phyloP scores from a whole-genome alignment of 441 rosid species.

The Erodium texanum region DNA sequence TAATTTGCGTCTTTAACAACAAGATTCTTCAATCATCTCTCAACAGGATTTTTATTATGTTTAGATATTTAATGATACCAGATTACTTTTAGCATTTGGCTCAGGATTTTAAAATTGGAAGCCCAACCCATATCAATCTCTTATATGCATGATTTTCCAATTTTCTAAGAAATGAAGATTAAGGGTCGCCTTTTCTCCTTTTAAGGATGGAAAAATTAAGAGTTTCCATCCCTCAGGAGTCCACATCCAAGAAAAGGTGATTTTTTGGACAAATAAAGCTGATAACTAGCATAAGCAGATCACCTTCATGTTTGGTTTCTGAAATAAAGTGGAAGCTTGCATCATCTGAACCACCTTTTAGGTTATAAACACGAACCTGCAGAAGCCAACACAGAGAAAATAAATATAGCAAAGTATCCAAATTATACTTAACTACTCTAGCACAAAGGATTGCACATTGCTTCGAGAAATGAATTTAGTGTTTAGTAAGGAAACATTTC shows the following conservation, averaged over 20 bases:
- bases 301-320: conserved; percentile 45
- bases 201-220: background rate
- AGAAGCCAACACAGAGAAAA: conserved; percentile 14
- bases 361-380: conserved; percentile 47
- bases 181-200: background rate
- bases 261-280: background rate
- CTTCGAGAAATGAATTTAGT: background rate
- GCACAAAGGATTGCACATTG: too few relatives aligned
- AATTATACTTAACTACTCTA: too few relatives aligned
- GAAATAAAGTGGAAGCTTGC: conserved; percentile 36
- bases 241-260: conserved; percentile 9
- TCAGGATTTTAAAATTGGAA: background rate
- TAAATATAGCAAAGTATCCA: conserved; percentile 8
- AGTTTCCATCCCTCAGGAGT: background rate
- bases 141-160: background rate
- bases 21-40: conserved; percentile 7
- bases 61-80: background rate
- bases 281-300: conserved; percentile 10
- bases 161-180: background rate
- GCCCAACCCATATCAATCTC: conserved; percentile 10
- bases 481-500: conserved; percentile 18
- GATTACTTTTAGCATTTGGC: background rate
- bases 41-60: background rate
- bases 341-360: conserved; percentile 22
- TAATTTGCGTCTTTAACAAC: background rate